Evolutionary conservation across 176 grass and related monocot species (phyloP).

Genomic region (Raddia guianensis): DNA sequence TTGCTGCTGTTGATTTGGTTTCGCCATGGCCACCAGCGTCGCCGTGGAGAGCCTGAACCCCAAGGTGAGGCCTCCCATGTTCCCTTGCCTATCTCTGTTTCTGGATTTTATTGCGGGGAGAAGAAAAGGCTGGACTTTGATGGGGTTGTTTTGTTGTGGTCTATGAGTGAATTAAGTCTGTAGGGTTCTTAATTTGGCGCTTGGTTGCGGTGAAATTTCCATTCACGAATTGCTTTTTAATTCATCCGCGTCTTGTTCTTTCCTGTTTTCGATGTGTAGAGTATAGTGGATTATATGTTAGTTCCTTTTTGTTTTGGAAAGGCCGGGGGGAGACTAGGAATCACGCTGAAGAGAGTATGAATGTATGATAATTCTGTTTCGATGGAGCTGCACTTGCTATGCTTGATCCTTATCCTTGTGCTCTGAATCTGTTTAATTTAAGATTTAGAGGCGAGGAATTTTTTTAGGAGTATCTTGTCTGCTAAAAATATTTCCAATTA

Average conservation of each 20-base stretch:
- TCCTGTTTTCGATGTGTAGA: not conserved
- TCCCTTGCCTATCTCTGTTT: not conserved
- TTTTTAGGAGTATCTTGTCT: not conserved
- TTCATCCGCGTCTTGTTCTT: not conserved
- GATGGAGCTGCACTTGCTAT: not conserved
- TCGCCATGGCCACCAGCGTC: constrained; percentile 46
- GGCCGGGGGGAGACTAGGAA: not conserved
- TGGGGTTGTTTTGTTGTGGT: not conserved
- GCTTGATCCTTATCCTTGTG: constrained; percentile 15
- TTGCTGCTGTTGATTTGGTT: constrained; percentile 6
- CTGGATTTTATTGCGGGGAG: not conserved
- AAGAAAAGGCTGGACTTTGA: constrained; percentile 31
- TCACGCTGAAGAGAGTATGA: not conserved
- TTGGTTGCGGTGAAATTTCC: not conserved
- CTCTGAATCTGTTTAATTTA: not conserved
- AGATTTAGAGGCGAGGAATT: not conserved
- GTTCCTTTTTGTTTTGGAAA: not conserved
- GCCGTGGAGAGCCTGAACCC: constrained; percentile 61
- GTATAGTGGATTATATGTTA: not conserved
- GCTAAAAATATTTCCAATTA: not conserved
- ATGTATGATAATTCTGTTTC: constrained; percentile 16
- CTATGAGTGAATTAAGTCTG: not conserved
- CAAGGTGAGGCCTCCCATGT: constrained; percentile 38
- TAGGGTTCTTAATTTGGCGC: constrained; percentile 4
- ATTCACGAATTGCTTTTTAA: not conserved